Evolutionary conservation across 2,329 filamentous ascomycete genomes (phyloP).

Genomic region (Berkeleyomyces basicola): DNA sequence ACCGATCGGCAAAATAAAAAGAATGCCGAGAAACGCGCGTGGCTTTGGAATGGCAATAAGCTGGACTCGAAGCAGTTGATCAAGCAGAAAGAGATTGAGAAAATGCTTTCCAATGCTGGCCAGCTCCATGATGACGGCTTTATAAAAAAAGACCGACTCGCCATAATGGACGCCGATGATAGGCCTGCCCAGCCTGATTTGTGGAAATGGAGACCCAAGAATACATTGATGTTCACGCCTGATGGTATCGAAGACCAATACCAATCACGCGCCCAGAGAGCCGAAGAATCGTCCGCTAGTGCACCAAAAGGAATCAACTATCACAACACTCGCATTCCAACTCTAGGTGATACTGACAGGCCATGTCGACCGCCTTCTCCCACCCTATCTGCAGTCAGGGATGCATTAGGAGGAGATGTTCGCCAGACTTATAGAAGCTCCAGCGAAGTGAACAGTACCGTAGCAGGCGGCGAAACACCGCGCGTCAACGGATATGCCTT

Average conservation of each 20-base stretch:
- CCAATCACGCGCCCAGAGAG: slow-evolving; percentile 48
- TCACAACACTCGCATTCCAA: slow-evolving; percentile 53
- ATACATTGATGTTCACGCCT: slow-evolving; percentile 73
- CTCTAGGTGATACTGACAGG: slow-evolving; percentile 21
- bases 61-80: slow-evolving; percentile 65
- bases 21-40: slow-evolving; percentile 67
- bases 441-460: slow-evolving; percentile 22
- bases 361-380: slow-evolving; percentile 49
- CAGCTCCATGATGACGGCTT: slow-evolving; percentile 39
- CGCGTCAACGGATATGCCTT: slow-evolving; percentile 88
- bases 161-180: slow-evolving; percentile 49
- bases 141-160: slow-evolving; percentile 37
- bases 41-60: slow-evolving; percentile 81
- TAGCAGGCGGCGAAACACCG: slow-evolving; percentile 51
- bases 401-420: slow-evolving; percentile 63
- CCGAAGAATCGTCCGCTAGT: slow-evolving; percentile 54
- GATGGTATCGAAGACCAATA: slow-evolving; percentile 44
- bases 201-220: slow-evolving; percentile 61
- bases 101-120: slow-evolving; percentile 30
- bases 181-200: slow-evolving; percentile 61
- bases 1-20: slow-evolving; percentile 83
- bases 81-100: slow-evolving; percentile 45
- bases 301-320: slow-evolving; percentile 65
- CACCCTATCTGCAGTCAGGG: slow-evolving; percentile 66
- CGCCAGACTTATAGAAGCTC: slow-evolving; percentile 46